phyloP scores from a whole-genome alignment of 2,329 filamentous ascomycete species.

The Chaetomium sp. region DNA sequence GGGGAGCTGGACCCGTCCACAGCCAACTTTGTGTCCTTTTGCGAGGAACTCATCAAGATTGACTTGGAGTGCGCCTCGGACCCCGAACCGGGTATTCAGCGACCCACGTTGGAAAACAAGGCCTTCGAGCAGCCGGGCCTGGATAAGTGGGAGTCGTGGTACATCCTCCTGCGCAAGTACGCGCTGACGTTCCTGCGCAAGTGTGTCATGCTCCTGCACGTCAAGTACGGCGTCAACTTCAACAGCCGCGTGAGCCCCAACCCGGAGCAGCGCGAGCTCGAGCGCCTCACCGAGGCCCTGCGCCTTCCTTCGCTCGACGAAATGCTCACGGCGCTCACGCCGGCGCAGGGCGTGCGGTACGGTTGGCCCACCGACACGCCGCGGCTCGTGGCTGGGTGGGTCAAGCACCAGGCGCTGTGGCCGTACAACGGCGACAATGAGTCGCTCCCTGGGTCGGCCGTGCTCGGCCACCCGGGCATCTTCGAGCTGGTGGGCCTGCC shows the following conservation, averaged over 20 bases:
- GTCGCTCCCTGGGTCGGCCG: slow-evolving; percentile 46
- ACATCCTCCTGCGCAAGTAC: slow-evolving; percentile 73
- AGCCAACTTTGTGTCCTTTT: slow-evolving; percentile 59
- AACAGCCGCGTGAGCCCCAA: slow-evolving; percentile 66
- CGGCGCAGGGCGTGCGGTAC: slow-evolving; percentile 44
- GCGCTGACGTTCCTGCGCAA: slow-evolving; percentile 91
- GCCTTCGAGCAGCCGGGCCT: slow-evolving; percentile 60
- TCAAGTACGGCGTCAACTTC: slow-evolving; percentile 87
- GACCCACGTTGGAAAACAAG: slow-evolving; percentile 43
- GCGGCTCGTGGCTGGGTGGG: slow-evolving; percentile 67
- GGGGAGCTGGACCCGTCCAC: slow-evolving; percentile 49
- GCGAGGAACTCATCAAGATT: slow-evolving; percentile 50
- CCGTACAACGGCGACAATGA: slow-evolving; percentile 32
- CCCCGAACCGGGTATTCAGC: slow-evolving; percentile 31
- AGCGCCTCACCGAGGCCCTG: slow-evolving; percentile 75
- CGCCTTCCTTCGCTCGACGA: slow-evolving; percentile 77
- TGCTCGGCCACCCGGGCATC: slow-evolving; percentile 79
- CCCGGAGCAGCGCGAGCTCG: slow-evolving; percentile 73
- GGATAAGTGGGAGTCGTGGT: slow-evolving; percentile 56
- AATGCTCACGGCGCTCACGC: slow-evolving; percentile 66
- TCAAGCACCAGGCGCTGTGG: slow-evolving; percentile 62
- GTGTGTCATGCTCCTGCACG: slow-evolving; percentile 77
- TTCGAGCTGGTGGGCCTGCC: slow-evolving; percentile 93
- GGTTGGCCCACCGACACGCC: slow-evolving; percentile 54
- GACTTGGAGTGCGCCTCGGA: slow-evolving; percentile 47